A percentile compares a stretch with the other conserved stretches of the same genome.
Conservation (phyloP, 1,284 basidiomycete species). For the Laetiporus sulphureus region DNA sequence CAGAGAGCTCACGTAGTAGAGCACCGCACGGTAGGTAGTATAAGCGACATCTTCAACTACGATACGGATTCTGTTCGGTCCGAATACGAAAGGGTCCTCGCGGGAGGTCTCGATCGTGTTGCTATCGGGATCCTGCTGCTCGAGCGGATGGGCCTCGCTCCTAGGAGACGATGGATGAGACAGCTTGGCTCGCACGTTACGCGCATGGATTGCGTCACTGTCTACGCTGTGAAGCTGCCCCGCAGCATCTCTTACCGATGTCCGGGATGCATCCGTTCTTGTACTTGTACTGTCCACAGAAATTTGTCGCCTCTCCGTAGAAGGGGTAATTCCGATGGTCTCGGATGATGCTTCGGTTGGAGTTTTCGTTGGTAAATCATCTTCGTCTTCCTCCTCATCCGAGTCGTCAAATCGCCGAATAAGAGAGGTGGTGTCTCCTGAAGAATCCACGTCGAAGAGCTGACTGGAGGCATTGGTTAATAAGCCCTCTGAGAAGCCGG, state of each 20-base stretch:
- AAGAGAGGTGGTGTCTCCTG: neutral
- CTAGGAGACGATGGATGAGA: slow-evolving; percentile 29
- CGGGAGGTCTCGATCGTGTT: neutral
- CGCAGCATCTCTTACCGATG: slow-evolving; percentile 3
- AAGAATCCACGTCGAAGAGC: slow-evolving; percentile 11
- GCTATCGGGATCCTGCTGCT: slow-evolving; percentile 2
- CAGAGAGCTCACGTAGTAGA: slow-evolving; percentile 61
- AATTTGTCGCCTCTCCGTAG: no score
- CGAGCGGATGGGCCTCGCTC: slow-evolving; percentile 7
- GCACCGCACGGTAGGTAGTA: slow-evolving; percentile 74
- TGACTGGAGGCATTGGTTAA: neutral
- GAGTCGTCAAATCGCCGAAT: slow-evolving; percentile 47
- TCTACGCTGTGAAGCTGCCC: slow-evolving; percentile 2
- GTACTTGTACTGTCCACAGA: no score
- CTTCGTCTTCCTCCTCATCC: slow-evolving; percentile 49
- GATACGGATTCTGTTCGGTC: slow-evolving; percentile 50
- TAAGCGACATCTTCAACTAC: slow-evolving; percentile 77
- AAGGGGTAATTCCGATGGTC: no score
- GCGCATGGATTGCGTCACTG: slow-evolving; percentile 10
- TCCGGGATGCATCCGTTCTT: no score
- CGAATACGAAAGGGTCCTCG: slow-evolving; percentile 12
- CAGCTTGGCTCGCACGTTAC: slow-evolving; percentile 29
- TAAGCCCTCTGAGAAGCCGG: slow-evolving; percentile 56
- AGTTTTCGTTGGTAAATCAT: no score
- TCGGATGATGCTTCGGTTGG: no score